Evolutionary conservation across 805 yeast genomes (phyloP).

Genomic region (Saccharomycopsis guyanensis): DNA sequence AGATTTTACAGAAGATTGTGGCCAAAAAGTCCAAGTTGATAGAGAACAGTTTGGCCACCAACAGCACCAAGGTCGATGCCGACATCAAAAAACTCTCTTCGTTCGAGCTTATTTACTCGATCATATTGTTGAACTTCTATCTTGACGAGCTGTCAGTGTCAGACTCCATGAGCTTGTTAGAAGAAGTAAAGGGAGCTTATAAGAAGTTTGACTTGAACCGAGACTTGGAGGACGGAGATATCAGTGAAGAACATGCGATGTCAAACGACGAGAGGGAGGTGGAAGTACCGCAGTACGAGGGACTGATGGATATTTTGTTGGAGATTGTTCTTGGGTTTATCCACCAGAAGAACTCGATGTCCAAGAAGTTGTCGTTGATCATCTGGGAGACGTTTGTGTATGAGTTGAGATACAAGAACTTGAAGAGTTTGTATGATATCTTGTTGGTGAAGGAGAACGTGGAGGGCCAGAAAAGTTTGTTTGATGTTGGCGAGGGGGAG

Average conservation of each 20-base stretch:
- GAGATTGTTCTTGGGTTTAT: slow-evolving; percentile 19
- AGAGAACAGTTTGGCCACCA: slow-evolving; percentile 18
- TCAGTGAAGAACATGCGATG: slow-evolving; percentile 3
- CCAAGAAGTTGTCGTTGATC: slow-evolving; percentile 48
- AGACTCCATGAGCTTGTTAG: slow-evolving; percentile 68
- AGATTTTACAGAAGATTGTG: slow-evolving; percentile 37
- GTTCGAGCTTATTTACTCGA: slow-evolving; percentile 70
- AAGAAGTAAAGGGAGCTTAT: slow-evolving; percentile 62
- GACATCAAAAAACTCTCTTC: slow-evolving; percentile 39
- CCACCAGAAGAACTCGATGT: slow-evolving; percentile 37
- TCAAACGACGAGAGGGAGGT: not conserved
- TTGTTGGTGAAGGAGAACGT: slow-evolving; percentile 65
- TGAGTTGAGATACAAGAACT: slow-evolving; percentile 36
- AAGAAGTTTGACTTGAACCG: slow-evolving; percentile 31
- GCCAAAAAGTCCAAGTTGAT: slow-evolving; percentile 21
- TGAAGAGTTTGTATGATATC: slow-evolving; percentile 46
- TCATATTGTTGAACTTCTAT: slow-evolving; percentile 70
- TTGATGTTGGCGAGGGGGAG: slow-evolving; percentile 52
- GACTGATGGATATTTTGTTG: slow-evolving; percentile 16
- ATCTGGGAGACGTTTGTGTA: slow-evolving; percentile 52
- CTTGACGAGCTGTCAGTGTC: slow-evolving; percentile 45
- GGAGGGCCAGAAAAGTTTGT: slow-evolving; percentile 70
- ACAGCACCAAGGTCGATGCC: slow-evolving; percentile 27
- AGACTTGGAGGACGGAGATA: slow-evolving; percentile 25
- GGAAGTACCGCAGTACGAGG: not conserved